These are phyloP conservation scores for Calonectria hongkongensis DNA, from an alignment of 2,329 filamentous ascomycete species.

Conservation along the genomic window DNA sequence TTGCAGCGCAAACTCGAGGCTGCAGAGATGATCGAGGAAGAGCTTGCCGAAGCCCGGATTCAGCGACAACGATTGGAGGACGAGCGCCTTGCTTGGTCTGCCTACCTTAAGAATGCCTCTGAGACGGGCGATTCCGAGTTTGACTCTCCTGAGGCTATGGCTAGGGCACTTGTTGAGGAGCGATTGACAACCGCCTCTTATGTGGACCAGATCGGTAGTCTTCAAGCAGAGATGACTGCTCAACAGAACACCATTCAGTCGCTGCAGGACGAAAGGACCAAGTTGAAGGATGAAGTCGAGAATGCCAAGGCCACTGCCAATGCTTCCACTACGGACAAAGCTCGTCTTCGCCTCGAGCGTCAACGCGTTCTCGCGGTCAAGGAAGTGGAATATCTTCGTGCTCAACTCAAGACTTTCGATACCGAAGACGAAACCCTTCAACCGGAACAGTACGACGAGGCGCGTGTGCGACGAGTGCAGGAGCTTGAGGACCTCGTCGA, in stretches of 20 bases:
- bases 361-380: slow-evolving; percentile 91
- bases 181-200: slow-evolving; percentile 86
- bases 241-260: slow-evolving; percentile 84
- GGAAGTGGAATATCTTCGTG: slow-evolving; percentile 94
- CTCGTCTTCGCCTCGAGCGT: slow-evolving; percentile 85
- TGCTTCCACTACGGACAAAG: slow-evolving; percentile 76
- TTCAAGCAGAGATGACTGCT: slow-evolving; percentile 86
- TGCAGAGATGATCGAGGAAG: slow-evolving; percentile 83
- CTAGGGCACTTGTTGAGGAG: slow-evolving; percentile 88
- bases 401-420: slow-evolving; percentile 92
- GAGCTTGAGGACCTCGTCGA: slow-evolving; percentile 92
- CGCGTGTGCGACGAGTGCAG: slow-evolving; percentile 83
- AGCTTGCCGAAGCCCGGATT: slow-evolving; percentile 86
- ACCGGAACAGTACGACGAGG: slow-evolving; percentile 84
- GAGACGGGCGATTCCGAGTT: slow-evolving; percentile 82
- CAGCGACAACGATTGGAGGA: slow-evolving; percentile 93
- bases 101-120: slow-evolving; percentile 84
- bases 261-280: slow-evolving; percentile 81
- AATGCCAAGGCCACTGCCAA: slow-evolving; percentile 74
- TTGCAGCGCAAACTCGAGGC: slow-evolving; percentile 86
- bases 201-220: slow-evolving; percentile 85
- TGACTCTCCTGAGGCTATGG: slow-evolving; percentile 90
- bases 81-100: slow-evolving; percentile 89
- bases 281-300: slow-evolving; percentile 81
- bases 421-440: slow-evolving; percentile 92